Conservation (phyloP, 306 rosid genomes). For the Cyclanthera cordifolia region DNA sequence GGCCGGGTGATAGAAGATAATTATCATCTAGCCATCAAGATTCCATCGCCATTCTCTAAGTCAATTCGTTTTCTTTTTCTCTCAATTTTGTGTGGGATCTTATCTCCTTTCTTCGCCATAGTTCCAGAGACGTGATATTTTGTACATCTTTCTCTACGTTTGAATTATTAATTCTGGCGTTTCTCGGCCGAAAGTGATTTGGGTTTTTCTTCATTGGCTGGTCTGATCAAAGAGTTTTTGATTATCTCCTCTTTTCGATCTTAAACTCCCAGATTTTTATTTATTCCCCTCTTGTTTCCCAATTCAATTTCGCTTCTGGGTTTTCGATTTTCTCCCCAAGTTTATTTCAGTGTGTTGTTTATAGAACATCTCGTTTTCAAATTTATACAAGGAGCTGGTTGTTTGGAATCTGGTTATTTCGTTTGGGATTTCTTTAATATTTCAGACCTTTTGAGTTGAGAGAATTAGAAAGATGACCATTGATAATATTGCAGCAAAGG, state of each 20-base stretch:
- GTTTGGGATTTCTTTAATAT: background rate
- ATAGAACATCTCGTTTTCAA: too few relatives aligned
- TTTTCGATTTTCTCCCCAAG: background rate
- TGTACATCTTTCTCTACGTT: background rate
- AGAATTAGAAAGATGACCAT: constrained; percentile 4
- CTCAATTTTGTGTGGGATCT: background rate
- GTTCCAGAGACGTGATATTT: background rate
- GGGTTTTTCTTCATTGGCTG: background rate
- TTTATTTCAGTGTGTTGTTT: background rate
- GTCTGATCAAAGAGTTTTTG: background rate
- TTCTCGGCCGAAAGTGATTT: background rate
- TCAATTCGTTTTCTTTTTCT: background rate
- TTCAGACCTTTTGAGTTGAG: constrained; percentile 4
- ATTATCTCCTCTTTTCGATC: background rate
- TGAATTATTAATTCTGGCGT: background rate
- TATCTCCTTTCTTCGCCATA: background rate
- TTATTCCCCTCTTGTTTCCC: background rate
- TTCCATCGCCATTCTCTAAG: background rate
- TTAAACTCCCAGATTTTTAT: background rate
- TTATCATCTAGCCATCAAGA: background rate
- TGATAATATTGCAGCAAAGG: background rate
- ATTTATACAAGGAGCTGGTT: too few relatives aligned
- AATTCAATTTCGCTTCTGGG: background rate
- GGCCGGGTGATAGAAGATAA: background rate
- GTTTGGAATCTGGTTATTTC: background rate